A percentile compares a stretch with the other conserved stretches of the same genome.
phyloP scores from a whole-genome alignment of 2,329 filamentous ascomycete genomes.

The Davidsoniella neocaledoniae region DNA sequence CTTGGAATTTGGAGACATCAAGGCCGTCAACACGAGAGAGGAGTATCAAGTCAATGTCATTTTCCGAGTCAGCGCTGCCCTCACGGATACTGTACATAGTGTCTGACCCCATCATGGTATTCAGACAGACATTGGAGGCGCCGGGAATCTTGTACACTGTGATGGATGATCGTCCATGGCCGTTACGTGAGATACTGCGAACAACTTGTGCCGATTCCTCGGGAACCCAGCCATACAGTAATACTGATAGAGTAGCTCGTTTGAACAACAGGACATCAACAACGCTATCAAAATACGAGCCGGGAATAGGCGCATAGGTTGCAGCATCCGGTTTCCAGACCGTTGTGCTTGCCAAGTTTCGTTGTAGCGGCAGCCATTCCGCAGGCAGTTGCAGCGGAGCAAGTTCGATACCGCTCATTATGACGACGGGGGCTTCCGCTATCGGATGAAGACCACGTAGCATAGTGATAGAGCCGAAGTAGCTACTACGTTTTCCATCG shows the following conservation, averaged over 20 bases:
- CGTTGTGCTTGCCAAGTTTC: conserved; percentile 31
- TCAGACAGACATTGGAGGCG: too few species aligned
- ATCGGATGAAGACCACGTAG: too few species aligned
- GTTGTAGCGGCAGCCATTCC: conserved; percentile 31
- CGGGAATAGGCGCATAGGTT: conserved; percentile 14
- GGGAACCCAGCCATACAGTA: conserved; percentile 22
- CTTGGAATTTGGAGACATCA: conserved; percentile 2
- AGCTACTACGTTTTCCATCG: not conserved
- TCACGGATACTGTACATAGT: too few species aligned
- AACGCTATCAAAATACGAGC: conserved; percentile 15
- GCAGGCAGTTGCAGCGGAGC: conserved; percentile 16
- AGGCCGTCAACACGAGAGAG: conserved; percentile 3
- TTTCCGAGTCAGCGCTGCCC: too few species aligned
- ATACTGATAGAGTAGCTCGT: conserved; percentile 22
- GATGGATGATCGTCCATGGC: too few species aligned
- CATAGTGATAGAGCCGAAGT: too few species aligned
- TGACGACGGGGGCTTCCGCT: conserved; percentile 20
- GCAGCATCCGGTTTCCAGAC: conserved; percentile 27
- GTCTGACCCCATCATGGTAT: not conserved
- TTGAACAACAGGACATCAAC: conserved; percentile 24
- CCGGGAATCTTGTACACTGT: too few species aligned
- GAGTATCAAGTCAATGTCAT: conserved; percentile 3
- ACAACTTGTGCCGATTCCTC: not conserved
- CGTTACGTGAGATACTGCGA: too few species aligned
- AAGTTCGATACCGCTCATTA: conserved; percentile 28